Evolutionary conservation across 78 protist species (phyloP).

Genomic region (Dictyostelium brefeldianum): DNA sequence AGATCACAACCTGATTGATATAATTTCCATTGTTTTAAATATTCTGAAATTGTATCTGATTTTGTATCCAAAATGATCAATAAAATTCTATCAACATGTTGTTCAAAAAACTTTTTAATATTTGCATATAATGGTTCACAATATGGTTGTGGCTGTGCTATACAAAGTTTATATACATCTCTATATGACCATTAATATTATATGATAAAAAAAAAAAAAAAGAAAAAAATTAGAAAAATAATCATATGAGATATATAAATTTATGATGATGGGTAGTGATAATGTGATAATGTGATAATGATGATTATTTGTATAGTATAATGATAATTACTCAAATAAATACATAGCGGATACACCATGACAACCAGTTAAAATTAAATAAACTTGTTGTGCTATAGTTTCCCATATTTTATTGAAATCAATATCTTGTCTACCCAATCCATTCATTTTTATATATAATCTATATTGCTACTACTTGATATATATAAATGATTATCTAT

Average conservation of each 20-base stretch:
- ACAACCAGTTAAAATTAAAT: constrained; percentile 11
- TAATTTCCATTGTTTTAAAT: constrained; percentile 74
- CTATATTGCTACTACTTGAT: background rate
- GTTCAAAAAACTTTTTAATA: constrained; percentile 74
- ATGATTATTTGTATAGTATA: background rate
- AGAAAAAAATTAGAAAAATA: background rate
- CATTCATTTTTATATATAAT: background rate
- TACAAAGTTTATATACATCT: constrained; percentile 68
- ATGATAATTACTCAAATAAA: constrained; percentile 45
- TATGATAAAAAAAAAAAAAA: background rate
- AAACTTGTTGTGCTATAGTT: constrained; percentile 17
- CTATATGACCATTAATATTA: background rate
- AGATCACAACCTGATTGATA: constrained; percentile 30
- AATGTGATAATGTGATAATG: background rate
- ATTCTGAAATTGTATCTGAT: constrained; percentile 66
- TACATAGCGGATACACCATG: constrained; percentile 4
- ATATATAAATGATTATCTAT: background rate
- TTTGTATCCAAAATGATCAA: constrained; percentile 33
- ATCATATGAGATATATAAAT: background rate
- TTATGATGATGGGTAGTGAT: background rate
- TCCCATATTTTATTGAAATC: constrained; percentile 59
- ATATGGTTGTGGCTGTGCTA: constrained; percentile 69
- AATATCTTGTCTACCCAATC: constrained; percentile 28
- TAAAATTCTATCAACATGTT: constrained; percentile 51
- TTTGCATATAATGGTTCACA: constrained; percentile 76